Evolutionary conservation across 2,329 filamentous ascomycete genomes (phyloP), one percentile per base, ranked within the genome.

Genomic region (Pezicula carpinea): DNA sequence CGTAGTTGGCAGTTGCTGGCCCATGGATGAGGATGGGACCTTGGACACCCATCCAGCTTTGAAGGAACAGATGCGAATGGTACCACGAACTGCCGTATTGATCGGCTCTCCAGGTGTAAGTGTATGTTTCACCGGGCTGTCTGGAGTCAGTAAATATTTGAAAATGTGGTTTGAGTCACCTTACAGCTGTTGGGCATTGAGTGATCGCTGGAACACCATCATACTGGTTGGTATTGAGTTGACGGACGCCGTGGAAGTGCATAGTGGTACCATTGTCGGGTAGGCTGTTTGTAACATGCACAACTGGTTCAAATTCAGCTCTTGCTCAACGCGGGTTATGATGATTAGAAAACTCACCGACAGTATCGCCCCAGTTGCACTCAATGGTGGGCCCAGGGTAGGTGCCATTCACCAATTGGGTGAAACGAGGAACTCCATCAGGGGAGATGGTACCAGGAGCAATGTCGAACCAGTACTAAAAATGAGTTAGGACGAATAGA

Each of bases 11-110:
- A 0, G 75, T 73, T 0, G 77, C 71, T 1, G 80, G 81, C 0
- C 80, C 80, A 43, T 82, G 72, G 56, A 84, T 79, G n/a, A 83
- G 62, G 15, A 86, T 77, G 2, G 70, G 71, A 0, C 82, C 82
- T 29, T 76, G 69, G 0, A 83, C 64, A 2, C 82, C 82, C 38
- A 83, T 71, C 63, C 66, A 73, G 36, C 70, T 69, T 54, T 72
- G 69, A 13, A 65, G 55, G 7, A 64, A 66, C 53, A 76, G 76
- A 56, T 84, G 80, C 2, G 74, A 78, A 60, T 84, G 80, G 46
- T 82, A 83, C 76, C 78, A 82, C 2, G 68, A 69, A 0, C 73
- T 66, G 5, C 80, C 76, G 48, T 53, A 49, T 61, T 43, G 48
- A 21, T 29, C 48, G n/a, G 50, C 53, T 23, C 44, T 44, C 39